A percentile compares a stretch with the other conserved stretches of the same genome.
These are phyloP conservation scores for Casuarina cunninghamiana DNA, from an alignment of 306 rosid species.

Conservation along the genomic window DNA sequence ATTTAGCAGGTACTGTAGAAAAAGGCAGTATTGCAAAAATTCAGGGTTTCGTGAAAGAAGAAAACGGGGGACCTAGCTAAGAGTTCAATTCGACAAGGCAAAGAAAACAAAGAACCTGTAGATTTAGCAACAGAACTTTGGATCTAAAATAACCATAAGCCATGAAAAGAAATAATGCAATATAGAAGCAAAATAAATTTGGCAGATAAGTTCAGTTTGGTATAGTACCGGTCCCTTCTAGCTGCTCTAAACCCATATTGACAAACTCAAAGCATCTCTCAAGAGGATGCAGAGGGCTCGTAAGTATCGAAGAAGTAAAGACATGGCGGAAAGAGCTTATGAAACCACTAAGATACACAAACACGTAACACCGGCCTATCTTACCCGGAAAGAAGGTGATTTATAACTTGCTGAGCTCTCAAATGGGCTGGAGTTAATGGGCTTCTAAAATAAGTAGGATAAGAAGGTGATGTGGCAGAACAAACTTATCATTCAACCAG, in stretches of 20 bases:
- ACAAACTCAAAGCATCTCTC: slow-evolving; percentile 15
- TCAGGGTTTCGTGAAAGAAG: neutral
- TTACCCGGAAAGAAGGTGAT: slow-evolving; percentile 22
- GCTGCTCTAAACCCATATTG: slow-evolving; percentile 18
- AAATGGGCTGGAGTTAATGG: neutral
- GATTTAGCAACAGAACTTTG: neutral
- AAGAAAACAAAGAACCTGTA: neutral
- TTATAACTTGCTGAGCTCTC: slow-evolving; percentile 1
- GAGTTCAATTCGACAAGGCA: neutral
- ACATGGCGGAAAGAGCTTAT: slow-evolving; percentile 9
- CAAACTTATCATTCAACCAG: neutral
- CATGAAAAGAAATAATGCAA: slow-evolving; percentile 1
- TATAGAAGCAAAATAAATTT: neutral
- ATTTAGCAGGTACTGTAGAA: neutral
- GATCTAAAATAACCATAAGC: neutral
- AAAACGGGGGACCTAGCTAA: neutral
- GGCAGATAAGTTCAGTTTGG: neutral
- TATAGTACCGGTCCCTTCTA: slow-evolving; percentile 20
- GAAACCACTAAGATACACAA: neutral
- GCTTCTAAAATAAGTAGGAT: neutral
- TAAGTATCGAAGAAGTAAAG: slow-evolving; percentile 9
- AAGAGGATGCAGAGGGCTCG: slow-evolving; percentile 4
- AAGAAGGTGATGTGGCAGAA: slow-evolving; percentile 5
- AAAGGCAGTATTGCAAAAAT: neutral
- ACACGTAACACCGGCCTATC: slow-evolving; percentile 19